These are phyloP conservation scores for Naganishia sp. DNA, from an alignment of 1,284 basidiomycete species.

Conservation along the genomic window DNA sequence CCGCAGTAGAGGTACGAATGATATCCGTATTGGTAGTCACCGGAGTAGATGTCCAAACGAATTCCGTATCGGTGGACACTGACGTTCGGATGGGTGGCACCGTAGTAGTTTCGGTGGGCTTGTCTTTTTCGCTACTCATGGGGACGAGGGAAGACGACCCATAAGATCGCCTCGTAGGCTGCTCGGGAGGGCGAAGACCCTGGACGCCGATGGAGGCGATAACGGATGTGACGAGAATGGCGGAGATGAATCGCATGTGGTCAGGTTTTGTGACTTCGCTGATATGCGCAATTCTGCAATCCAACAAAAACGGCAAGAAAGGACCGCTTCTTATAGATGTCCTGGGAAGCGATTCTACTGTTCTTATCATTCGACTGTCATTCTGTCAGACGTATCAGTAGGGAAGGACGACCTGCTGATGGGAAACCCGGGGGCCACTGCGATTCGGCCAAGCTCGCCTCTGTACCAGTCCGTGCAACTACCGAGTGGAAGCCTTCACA, in stretches of 20 bases:
- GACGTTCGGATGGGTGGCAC: neutral
- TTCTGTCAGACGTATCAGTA: no score
- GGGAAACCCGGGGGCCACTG: no score
- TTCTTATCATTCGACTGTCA: no score
- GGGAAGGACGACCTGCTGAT: no score
- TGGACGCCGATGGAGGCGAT: conserved; percentile 12
- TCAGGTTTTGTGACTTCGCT: neutral
- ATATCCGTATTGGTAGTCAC: no score
- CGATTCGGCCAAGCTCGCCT: no score
- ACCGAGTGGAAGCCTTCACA: no score
- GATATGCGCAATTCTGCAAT: neutral
- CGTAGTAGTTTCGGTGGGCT: neutral
- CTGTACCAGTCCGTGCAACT: no score
- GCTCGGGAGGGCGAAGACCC: conserved; percentile 10
- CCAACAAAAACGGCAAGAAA: neutral
- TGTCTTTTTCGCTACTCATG: neutral
- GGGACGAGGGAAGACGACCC: neutral
- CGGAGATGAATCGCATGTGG: conserved; percentile 16
- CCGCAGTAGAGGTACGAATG: neutral
- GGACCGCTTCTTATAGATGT: neutral
- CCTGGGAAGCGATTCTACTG: no score
- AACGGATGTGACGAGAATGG: conserved; percentile 5
- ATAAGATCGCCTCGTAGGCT: neutral
- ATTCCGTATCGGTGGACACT: neutral
- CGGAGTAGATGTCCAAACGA: no score